Base-by-base conservation (phyloP, 2,329 filamentous ascomycete species). In the Cadophora luteo-olivacea region DNA sequence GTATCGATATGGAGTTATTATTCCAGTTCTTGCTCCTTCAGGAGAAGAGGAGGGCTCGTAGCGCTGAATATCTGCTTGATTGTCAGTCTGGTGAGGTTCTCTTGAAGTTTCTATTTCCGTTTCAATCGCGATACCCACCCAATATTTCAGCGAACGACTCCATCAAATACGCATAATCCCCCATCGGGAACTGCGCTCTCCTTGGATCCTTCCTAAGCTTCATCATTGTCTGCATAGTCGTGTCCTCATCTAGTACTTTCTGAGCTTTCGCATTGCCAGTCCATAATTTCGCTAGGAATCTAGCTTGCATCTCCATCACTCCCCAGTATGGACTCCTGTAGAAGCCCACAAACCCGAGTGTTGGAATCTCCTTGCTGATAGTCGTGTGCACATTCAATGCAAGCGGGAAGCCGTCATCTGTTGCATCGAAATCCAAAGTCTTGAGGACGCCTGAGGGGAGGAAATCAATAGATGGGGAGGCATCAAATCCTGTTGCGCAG, bases 291-390 rank as follows among this genome's bases (percentile, higher is more conserved):
- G 89, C 84, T 6, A 94, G 81, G 70, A 92, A 85, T 0, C 91
- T 86, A 2, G 92, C 90, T 79, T 97, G 93, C 90, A 94, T 92
- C 78, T 96, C 92, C 85, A 95, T 93, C 0, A 94, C 89, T 0
- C 91, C 91, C 93, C 93, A 97, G 77, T 93, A 96, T 0, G 92
- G 92, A 0, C 91, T 91, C 69, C 93, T 86, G 76, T 97, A 97
- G 79, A 94, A 93, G 0, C 93, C 93, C 0, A 96, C 89, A 74
- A 96, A 94, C 0, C 91, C 92, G 0, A 96, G 80, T 6, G 86
- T 86, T 0, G 89, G 85, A 0, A 94, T 78, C 0, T 83, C 80
- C 0, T 85, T 84, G 68, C 90, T 87, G 66, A 89, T 82, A 0
- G 89, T 89, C 0, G 86, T 87, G 71, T 92, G 89, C 61, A 91